Evolutionary conservation across 2,329 filamentous ascomycete species (phyloP), one percentile per base, ranked within the genome.

Genomic region (Byssochlamys sp.): DNA sequence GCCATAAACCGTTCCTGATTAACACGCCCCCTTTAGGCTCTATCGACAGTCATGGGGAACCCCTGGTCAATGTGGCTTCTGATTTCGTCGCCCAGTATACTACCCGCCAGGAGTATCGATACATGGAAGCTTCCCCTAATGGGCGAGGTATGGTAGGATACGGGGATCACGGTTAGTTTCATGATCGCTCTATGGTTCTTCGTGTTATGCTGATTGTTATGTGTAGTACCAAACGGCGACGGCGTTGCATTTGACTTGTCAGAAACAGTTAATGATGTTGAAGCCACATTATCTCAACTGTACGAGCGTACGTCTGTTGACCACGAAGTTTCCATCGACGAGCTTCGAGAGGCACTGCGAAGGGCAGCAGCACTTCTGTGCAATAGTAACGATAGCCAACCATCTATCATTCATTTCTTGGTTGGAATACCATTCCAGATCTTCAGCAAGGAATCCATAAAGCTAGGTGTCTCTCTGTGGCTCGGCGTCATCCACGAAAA

Each of bases 31-130:
- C 19, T 19, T 50, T 55, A 73, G 75, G 74, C 14, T 91, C 90
- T 5, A 85, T 99, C 53, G 89, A 95, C 63, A 82, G 81, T 35
- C 82, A 89, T 61, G 85, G 87, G 19, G 84, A 87, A 53, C 84
- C 84, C 56, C 84, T 84, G 61, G 87, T 96, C 70, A 96, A 97
- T 70, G 91, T 91, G 10, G 91, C 90, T 0, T 97, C 94, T 2
- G 92, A 97, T 70, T 96, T 99, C 66, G 85, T 99, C 68, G 91
- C 94, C 1, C 92, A 99, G 69, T 99, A 99, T 71, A 97, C 92
- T 2, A 95, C 91, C 27, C 88, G 94, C 39, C 95, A 99, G 70
- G 91, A 96, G 68, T 99, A 99, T 72, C 86, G 91, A 57, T 92
- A 92, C 68, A 85, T 90, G 10, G 90, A 96, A 69, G 82, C 84